phyloP scores from a whole-genome alignment of 1,139 yeast genomes.

The Hyphopichia fennica region DNA sequence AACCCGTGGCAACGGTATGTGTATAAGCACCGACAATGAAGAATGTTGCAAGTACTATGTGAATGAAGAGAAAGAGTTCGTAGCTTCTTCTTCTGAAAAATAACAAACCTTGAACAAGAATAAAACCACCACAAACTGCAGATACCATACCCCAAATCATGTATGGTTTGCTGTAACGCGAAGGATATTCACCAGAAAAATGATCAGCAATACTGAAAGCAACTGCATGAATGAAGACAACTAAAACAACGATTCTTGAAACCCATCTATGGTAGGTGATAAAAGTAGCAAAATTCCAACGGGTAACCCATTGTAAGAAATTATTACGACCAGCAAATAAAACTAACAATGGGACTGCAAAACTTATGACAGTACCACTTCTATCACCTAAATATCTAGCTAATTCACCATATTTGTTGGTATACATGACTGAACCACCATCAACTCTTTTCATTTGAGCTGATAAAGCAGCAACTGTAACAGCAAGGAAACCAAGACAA shows the following conservation, averaged over 20 bases:
- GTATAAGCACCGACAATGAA: conserved; percentile 39
- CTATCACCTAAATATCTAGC: conserved; percentile 26
- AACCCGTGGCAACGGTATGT: conserved; percentile 37
- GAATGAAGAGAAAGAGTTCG: conserved; percentile 38
- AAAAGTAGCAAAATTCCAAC: conserved; percentile 31
- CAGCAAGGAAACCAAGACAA: conserved; percentile 42
- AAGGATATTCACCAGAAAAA: conserved; percentile 14
- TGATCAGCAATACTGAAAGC: conserved; percentile 18
- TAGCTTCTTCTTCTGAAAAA: conserved; percentile 38
- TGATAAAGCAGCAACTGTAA: conserved; percentile 25
- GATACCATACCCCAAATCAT: conserved; percentile 52
- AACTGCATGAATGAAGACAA: conserved; percentile 25
- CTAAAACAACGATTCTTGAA: conserved; percentile 21
- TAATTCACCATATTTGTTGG: conserved; percentile 12
- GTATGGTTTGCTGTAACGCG: conserved; percentile 30
- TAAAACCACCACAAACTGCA: conserved; percentile 31
- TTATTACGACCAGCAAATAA: conserved; percentile 35
- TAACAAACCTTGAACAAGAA: conserved; percentile 35
- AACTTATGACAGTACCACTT: conserved; percentile 27
- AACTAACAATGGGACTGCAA: conserved; percentile 24
- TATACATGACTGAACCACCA: conserved; percentile 16
- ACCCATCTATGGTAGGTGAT: conserved; percentile 33
- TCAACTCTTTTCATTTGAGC: conserved; percentile 9
- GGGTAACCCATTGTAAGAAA: conserved; percentile 31
- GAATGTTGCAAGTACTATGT: conserved; percentile 36